Evolutionary conservation across 331 rosid species (phyloP), one percentile per base, ranked within the genome.

Genomic region (Rosa hybrid): DNA sequence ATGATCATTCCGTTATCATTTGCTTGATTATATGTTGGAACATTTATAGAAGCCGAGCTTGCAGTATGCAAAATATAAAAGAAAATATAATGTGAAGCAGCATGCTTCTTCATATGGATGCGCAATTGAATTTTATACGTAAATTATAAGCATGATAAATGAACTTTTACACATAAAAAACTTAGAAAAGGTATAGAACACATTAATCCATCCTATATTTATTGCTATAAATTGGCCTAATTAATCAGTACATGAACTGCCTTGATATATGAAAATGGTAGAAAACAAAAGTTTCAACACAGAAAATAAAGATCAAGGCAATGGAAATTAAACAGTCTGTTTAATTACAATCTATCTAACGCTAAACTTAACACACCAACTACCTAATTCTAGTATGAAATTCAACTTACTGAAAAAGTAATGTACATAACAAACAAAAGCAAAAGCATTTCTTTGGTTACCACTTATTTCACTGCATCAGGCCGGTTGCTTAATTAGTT

Each of bases 401-500:
- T 46, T 12, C 12, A 20, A 45, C 39, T 71, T 21, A 50, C 8
- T 71, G 76, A 63, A 64, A 34, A 16, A 34, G 14, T 8, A 65
- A 65, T 27, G 44, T 54, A 12, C 50, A 60, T 14, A 42, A 39
- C 54, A 75, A 72, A 12, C 38, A 72, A 8, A 71, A 76, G 7
- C n/a, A 38, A 48, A 69, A 77, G 10, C 54, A 27, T 20, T 68
- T 30, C 30, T 51, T 7, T 46, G 25, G 64, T 67, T 71, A 53
- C 25, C 46, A 42, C 16, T 25, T 46, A 51, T 51, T 17, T 45
- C 62, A 48, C 17, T 76, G 27, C 64, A 80, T 50, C 75, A 70
- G 12, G 64, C 73, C 78, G 41, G 85, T 9, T 12, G 68, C 49
- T 72, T 81, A 27, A 27, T 27, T 27, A 82, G 42, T 56, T 83